A percentile compares a stretch with the other conserved stretches of the same genome.
phyloP scores from a whole-genome alignment of 306 rosid species.

The Glycyrrhiza uralensis region DNA sequence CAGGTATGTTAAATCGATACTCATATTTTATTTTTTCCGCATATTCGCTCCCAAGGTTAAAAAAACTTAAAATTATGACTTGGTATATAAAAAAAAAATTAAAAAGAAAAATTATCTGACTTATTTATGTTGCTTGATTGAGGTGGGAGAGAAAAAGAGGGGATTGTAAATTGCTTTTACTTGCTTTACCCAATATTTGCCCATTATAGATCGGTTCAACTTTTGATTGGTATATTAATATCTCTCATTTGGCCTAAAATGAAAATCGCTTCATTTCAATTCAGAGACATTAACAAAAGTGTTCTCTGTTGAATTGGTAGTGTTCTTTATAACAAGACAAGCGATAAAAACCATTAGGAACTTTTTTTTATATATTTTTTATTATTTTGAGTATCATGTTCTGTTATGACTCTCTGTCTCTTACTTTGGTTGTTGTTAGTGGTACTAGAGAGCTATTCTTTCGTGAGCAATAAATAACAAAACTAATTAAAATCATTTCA shows the following conservation, averaged over 20 bases:
- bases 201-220: background rate
- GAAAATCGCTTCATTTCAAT: background rate
- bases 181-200: background rate
- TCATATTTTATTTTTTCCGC: background rate
- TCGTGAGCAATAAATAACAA: background rate
- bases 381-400: background rate
- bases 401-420: background rate
- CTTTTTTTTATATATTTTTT: too few species aligned
- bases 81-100: background rate
- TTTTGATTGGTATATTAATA: background rate
- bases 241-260: background rate
- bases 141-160: background rate
- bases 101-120: background rate
- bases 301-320: background rate
- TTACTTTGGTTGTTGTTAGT: too few species aligned
- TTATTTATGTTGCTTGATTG: background rate
- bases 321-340: background rate
- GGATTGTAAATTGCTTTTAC: background rate
- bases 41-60: background rate
- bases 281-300: background rate
- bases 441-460: background rate
- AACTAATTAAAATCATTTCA: background rate
- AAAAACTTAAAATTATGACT: background rate
- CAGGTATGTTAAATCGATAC: conserved; percentile 49
- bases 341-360: background rate